Base-by-base conservation (phyloP, 305 asterid genomes). In the Lippia alba region DNA sequence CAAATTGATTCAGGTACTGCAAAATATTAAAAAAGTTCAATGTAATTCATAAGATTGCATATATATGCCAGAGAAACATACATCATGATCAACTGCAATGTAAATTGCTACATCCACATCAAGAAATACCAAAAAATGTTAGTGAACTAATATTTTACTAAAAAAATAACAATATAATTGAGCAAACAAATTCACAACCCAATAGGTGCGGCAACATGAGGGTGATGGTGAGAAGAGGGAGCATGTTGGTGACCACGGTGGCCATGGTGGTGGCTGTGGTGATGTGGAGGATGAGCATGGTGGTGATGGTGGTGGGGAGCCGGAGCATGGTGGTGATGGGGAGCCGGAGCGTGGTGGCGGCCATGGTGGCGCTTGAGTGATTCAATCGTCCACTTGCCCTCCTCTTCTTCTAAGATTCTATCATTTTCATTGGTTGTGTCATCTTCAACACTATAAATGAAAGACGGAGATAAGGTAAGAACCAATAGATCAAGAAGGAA, bases 221-320 rank as follows among this genome's bases (percentile, higher is more conserved):
- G 48, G 64, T 34, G 49, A 9, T 61, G 66, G 4, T 8, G 66
- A 8, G 66, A 34, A 10, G 66, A 15, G 10, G 3, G 66, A 39
- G 53, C 34, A 12, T 60, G 32, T 30, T 36, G 66, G 50, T 34
- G 65, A 2, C 18, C 50, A 7, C 41, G 41, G 49, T 10, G 24
- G 64, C 49, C 14, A 7, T 34, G 0, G 4, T 32, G n/a, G n/a
- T 34, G 46, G 24, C 7, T 48, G 48, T 59, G 46, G 46, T 36
- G 41, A 7, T 36, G 41, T 3, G 8, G 32, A 36, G 66, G 33
- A 16, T 6, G 32, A 9, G 33, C 33, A 11, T 11, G 14, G 34
- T 12, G 32, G 50, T 15, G 3, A 8, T 36, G 6, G 5, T 34
- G 17, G 8, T 39, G 49, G 32, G 30, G 30, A 24, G 30, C 30